phyloP scores from a whole-genome alignment of 169 alveolate genomes.

The Cryptosporidium xiaoi region DNA sequence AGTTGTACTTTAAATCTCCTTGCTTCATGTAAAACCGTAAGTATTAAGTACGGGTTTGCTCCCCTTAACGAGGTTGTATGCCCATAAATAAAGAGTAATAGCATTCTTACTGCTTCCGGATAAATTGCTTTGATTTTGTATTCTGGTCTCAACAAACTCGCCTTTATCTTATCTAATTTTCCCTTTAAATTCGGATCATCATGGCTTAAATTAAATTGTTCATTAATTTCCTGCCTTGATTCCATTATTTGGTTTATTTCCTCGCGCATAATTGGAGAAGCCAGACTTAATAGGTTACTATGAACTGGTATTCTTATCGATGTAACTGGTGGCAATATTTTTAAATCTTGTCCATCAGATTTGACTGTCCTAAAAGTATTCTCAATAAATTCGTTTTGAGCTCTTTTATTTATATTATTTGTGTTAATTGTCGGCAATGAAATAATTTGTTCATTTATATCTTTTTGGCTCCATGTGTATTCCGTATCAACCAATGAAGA shows the following conservation, averaged over 20 bases:
- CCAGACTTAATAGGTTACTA: slow-evolving; percentile 61
- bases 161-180: slow-evolving; percentile 51
- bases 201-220: slow-evolving; percentile 47
- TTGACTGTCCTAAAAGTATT: slow-evolving; percentile 1
- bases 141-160: slow-evolving; percentile 70
- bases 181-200: slow-evolving; percentile 36
- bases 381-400: slow-evolving; percentile 50
- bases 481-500: slow-evolving; percentile 52
- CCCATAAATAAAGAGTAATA: slow-evolving; percentile 59
- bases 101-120: slow-evolving; percentile 73
- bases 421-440: slow-evolving; percentile 51
- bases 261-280: slow-evolving; percentile 73
- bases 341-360: slow-evolving; percentile 20
- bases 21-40: slow-evolving; percentile 71
- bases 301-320: slow-evolving; percentile 72
- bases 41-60: slow-evolving; percentile 55
- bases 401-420: slow-evolving; percentile 41
- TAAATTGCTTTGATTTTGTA: slow-evolving; percentile 68
- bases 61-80: slow-evolving; percentile 72
- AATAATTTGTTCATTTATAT: slow-evolving; percentile 20
- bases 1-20: slow-evolving; percentile 69
- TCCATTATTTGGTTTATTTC: slow-evolving; percentile 73
- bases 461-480: background rate
- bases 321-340: slow-evolving; percentile 47
- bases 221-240: slow-evolving; percentile 65